Evolutionary conservation across 2,329 filamentous ascomycete genomes (phyloP), one percentile per base, ranked within the genome.

Genomic region (Aureobasidium melanogenum): DNA sequence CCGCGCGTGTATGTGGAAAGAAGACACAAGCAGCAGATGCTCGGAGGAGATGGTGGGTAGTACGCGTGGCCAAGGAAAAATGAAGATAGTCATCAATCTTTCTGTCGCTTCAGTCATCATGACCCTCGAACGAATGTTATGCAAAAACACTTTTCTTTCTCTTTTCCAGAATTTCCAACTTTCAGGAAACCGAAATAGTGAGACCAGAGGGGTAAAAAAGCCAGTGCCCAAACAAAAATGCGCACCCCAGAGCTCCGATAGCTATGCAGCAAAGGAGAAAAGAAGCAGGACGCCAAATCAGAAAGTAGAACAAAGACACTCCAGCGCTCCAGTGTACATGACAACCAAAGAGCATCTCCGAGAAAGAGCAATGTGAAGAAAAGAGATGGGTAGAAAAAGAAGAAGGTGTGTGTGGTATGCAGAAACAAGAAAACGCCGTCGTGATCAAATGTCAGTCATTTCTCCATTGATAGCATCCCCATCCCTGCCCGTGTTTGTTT

Each of bases 361-460:
- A 10, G 24, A 46, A 26, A 22, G 19, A 39, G 28, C 5, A 54
- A 39, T 1, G 30, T 22, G 9, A 28, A 28, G 36, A 32, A 55
- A 39, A 24, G 34, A 39, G 15, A 10, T 30, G 54, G 19, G 43
- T 32, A 34, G n/a, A 26, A 36, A 56, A 44, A 22, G 10, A 24
- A 41, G 28, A 28, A 15, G n/a, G n/a, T n/a, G 39, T 41, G 50
- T 26, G 50, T 28, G 28, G 46, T 48, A 48, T 48, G 52, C 39
- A 55, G 52, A 57, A 57, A 57, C 30, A 57, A 32, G 36, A 47
- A 47, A 57, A 57, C 54, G 54, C 54, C 54, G 24, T 57, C 54
- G 41, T 57, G 54, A 57, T 47, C 39, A 47, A 36, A 57, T 57
- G 54, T 46, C 54, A 28, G 54, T 57, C 54, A 38, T 57, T 57